Evolutionary conservation across 345 rosid genomes (phyloP), one percentile per base, ranked within the genome.

Genomic region (Carallia brachiata): DNA sequence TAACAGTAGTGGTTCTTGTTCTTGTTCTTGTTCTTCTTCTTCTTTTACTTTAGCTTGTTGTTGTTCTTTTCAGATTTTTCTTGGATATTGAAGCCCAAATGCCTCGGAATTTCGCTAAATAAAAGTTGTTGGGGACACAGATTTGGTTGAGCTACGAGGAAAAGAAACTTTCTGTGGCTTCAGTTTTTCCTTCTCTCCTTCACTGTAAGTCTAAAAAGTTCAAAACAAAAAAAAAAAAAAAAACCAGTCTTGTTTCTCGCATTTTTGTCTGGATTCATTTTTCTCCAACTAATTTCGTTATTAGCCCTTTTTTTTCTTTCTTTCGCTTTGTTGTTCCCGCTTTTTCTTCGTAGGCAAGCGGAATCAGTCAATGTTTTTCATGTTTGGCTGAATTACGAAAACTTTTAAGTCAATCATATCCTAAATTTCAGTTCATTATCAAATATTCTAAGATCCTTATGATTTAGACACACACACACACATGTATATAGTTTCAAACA

Each of bases 31-130:
- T 53, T 30, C 56, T 39, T 17, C 58, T 30, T 23, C 15, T 52
- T 23, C 23, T 23, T 23, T 34, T 36, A 28, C 15, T 4, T 4
- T 30, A 8, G 13, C 47, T 5, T 23, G 37, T 36, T 56, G 19
- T 52, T 28, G 69, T 39, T 39, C 44, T 17, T 56, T 57, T 30
- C 18, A 67, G 52, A 61, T 47, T 57, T 23, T 58, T 69, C 40
- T 52, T 66, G 34, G 47, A 67, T 39, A 63, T 66, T 70, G 53
- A 19, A 17, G 70, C 30, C 8, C 64, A 50, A 55, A 65, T 58
- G 73, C 8, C 18, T 18, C 48, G 23, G 19, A 52, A 44, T 61
- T 67, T 74, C 53, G 30, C 68, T 61, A 39, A 61, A 36, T 61
- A 63, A 76, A 23, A 64, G 68, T 70, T 32, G 34, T 32, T 32